Evolutionary conservation across 805 yeast species (phyloP), one percentile per base, ranked within the genome.

Genomic region (Candida silvicultrix): DNA sequence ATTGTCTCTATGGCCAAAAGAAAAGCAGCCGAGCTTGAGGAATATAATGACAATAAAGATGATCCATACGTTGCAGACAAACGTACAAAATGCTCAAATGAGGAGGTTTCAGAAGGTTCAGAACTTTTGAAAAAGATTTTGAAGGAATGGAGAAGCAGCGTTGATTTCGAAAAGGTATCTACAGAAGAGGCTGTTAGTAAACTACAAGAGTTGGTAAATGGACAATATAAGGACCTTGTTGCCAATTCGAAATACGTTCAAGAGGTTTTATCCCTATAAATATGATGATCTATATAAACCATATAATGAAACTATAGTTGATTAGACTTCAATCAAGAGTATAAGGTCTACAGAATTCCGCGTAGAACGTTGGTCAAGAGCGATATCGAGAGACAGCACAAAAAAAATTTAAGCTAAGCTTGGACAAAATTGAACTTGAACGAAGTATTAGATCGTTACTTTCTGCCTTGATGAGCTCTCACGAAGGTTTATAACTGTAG

Each of bases 1-100:
- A 94, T 94, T 42, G 81, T 94, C 41, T 76, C 79, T 47, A 94
- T 94, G 98, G 97, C 99, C 9, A 94, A 92, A 60, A 78, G 98
- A 49, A 92, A 92, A 63, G 95, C 97, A 0, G 70, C 76, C 5
- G 98, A 94, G 59, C 71, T 92, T 45, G 97, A 89, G 61, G 86
- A 80, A 47, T 71, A 74, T 48, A 66, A 69, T 47, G 60, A 67
- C 41, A 60, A 58, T 21, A 69, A 67, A 40, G 69, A 71, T 21
- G 71, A 70, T 35, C 63, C 67, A 42, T 81, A 83, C 55, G 72
- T 44, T 23, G 40, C 38, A 34, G 43, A 64, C 45, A 76, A 80
- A 58, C 65, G 67, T 49, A 63, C 75, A 12, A 74, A 77, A 56
- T 78, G 83, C 56, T 54, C 71, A 3, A 66, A 69, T 29, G 75